Percentiles rank a stretch among this genome's conserved stretches.
These are phyloP conservation scores for Pelargonium myrrhifolium DNA, from an alignment of 441 rosid species.

Conservation along the genomic window DNA sequence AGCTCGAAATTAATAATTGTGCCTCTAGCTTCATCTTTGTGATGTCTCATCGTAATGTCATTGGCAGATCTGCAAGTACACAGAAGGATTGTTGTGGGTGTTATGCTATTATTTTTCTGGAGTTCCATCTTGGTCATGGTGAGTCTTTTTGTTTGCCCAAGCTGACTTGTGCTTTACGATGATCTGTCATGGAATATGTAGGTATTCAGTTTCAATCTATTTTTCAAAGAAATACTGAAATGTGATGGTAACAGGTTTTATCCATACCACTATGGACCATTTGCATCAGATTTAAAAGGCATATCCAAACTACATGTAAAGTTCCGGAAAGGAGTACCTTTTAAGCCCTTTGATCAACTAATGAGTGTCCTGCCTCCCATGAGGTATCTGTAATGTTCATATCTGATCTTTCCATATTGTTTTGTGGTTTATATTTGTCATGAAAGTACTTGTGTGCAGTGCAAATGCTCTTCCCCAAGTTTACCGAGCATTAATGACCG, in stretches of 20 bases:
- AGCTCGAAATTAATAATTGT: neutral
- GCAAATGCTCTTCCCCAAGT: constrained; percentile 22
- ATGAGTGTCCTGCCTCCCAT: constrained; percentile 20
- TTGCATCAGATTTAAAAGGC: constrained; percentile 24
- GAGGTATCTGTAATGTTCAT: constrained; percentile 15
- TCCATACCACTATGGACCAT: constrained; percentile 24
- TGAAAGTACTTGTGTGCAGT: constrained; percentile 14
- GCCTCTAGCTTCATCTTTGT: too few relatives aligned
- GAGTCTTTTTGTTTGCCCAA: neutral
- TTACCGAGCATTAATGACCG: constrained; percentile 14
- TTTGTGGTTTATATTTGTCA: neutral
- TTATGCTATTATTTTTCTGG: constrained; percentile 21
- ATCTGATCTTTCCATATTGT: neutral
- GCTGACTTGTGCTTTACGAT: too few relatives aligned
- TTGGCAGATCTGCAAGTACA: constrained; percentile 10
- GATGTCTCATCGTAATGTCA: neutral
- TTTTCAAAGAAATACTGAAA: neutral
- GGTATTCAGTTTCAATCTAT: too few relatives aligned
- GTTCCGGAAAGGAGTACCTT: constrained; percentile 20
- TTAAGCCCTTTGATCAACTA: constrained; percentile 23
- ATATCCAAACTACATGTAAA: constrained; percentile 12
- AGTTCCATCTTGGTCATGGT: constrained; percentile 27
- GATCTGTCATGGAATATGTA: too few relatives aligned
- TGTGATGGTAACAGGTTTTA: constrained; percentile 18
- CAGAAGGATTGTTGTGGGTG: constrained; percentile 24